These are phyloP conservation scores for Apophysomyces ossiformis DNA, from an alignment of 371 early-diverging fungal species.

Conservation along the genomic window DNA sequence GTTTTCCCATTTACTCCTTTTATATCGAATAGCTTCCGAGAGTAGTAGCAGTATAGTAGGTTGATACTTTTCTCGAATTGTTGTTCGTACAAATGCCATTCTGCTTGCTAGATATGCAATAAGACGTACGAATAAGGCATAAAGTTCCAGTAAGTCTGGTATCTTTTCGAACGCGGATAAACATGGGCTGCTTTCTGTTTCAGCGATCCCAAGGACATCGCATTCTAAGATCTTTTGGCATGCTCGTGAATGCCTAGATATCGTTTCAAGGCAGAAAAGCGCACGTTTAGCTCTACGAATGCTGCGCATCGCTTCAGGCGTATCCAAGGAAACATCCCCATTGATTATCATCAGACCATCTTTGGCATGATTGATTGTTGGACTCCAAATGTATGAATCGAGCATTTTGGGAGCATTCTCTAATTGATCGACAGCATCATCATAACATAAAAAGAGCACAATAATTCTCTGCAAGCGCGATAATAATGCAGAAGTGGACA, in stretches of 20 bases:
- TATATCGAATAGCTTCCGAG: slow-evolving; percentile 15
- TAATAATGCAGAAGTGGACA: slow-evolving; percentile 7
- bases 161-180: slow-evolving; percentile 8
- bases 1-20: neutral
- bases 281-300: slow-evolving; percentile 36
- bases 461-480: slow-evolving; percentile 25
- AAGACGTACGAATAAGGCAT: slow-evolving; percentile 27
- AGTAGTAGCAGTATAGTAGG: slow-evolving; percentile 28
- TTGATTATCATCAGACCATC: slow-evolving; percentile 19
- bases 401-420: slow-evolving; percentile 27
- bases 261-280: slow-evolving; percentile 21
- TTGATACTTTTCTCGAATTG: slow-evolving; percentile 26
- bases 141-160: slow-evolving; percentile 17
- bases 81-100: slow-evolving; percentile 34
- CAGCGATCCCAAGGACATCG: slow-evolving; percentile 26
- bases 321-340: neutral
- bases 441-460: slow-evolving; percentile 31
- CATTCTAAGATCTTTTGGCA: slow-evolving; percentile 32
- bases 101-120: slow-evolving; percentile 31
- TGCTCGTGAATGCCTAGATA: slow-evolving; percentile 23
- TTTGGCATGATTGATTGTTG: slow-evolving; percentile 33
- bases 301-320: neutral
- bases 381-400: slow-evolving; percentile 25
- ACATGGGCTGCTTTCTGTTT: slow-evolving; percentile 11
- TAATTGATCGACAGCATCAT: slow-evolving; percentile 30